A percentile compares a stretch with the other conserved stretches of the same genome.
Evolutionary conservation across 768 basidiomycete genomes (phyloP).

Genomic region (Podaxis sp.): DNA sequence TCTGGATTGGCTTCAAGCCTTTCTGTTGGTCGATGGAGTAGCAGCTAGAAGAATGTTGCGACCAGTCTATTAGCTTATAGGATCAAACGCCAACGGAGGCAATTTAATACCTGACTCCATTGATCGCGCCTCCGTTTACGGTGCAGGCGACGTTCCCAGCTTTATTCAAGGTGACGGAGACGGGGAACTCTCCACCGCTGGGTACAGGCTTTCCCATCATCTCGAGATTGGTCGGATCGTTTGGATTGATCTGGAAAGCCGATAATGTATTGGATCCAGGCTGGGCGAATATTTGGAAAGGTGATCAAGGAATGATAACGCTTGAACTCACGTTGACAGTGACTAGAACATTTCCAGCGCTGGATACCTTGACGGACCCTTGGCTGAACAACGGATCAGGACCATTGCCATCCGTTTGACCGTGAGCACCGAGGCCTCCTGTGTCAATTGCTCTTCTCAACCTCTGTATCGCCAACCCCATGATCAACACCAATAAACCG

Average conservation of each 20-base stretch:
- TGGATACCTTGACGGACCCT: slow-evolving; percentile 26
- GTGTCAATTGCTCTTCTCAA: no score
- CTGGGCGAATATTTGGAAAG: slow-evolving; percentile 18
- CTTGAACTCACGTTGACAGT: slow-evolving; percentile 28
- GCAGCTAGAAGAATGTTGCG: slow-evolving; percentile 27
- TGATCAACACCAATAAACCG: no score
- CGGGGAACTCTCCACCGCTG: slow-evolving; percentile 46
- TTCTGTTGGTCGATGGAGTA: slow-evolving; percentile 36
- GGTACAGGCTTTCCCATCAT: slow-evolving; percentile 40
- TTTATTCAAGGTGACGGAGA: slow-evolving; percentile 36
- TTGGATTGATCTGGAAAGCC: slow-evolving; percentile 36
- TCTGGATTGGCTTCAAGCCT: slow-evolving; percentile 34
- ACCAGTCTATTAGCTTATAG: neutral
- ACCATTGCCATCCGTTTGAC: no score
- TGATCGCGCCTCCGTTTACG: slow-evolving; percentile 39
- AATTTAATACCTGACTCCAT: slow-evolving; percentile 32
- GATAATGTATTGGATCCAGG: slow-evolving; percentile 43
- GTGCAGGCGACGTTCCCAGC: slow-evolving; percentile 29
- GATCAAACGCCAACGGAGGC: neutral
- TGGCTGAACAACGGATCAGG: slow-evolving; percentile 21
- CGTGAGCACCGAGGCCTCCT: no score
- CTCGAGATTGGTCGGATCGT: slow-evolving; percentile 34
- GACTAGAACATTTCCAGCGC: slow-evolving; percentile 27
- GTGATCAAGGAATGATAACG: neutral
- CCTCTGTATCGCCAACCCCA: no score